Evolutionary conservation across 2,329 filamentous ascomycete genomes (phyloP), one percentile per base, ranked within the genome.

Genomic region (Aspergillus japonicus): DNA sequence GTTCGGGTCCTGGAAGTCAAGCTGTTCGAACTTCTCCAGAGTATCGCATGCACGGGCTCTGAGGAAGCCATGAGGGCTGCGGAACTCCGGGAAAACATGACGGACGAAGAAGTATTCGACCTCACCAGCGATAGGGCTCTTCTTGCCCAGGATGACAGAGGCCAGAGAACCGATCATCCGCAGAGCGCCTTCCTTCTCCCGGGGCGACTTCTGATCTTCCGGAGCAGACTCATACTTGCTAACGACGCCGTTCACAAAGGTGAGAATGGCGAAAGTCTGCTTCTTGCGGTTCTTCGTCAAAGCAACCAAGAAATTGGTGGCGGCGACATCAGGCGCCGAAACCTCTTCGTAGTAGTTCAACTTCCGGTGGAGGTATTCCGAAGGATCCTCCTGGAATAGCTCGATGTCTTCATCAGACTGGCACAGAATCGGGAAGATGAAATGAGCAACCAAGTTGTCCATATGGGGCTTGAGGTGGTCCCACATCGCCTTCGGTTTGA

Each of bases 101-200:
- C 94, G 90, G 56, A 98, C 94, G 67, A 99, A 90, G 83, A 99
- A 99, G 77, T 96, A 97, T 77, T 99, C 95, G 59, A 98, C 93
- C 77, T 98, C 92, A 72, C 96, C 90, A 39, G 94, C 95, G 66
- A 99, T 97, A 1, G 95, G 95, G 72, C 93, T 97, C 84, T 98
- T 98, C 84, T 98, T 99, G 68, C 92, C 92, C 39, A 99, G 83
- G 52, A 99, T 96, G 55, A 99, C 94, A 33, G 92, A 91, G 0
- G 95, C 91, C 50, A 99, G 81, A 0, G 94, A 97, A 26, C 93
- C 95, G 71, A 99, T 98, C 92, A 99, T 98, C 63, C 95, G 86
- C 71, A 99, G 78, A 51, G 95, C 95, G 70, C 95, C 95, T 77
- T 99, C 95, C 82, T 99, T 99, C 74, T 95, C 92, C 56, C 96